Evolutionary conservation across 2,329 filamentous ascomycete species (phyloP).

Genomic region (Cadophora sp.): DNA sequence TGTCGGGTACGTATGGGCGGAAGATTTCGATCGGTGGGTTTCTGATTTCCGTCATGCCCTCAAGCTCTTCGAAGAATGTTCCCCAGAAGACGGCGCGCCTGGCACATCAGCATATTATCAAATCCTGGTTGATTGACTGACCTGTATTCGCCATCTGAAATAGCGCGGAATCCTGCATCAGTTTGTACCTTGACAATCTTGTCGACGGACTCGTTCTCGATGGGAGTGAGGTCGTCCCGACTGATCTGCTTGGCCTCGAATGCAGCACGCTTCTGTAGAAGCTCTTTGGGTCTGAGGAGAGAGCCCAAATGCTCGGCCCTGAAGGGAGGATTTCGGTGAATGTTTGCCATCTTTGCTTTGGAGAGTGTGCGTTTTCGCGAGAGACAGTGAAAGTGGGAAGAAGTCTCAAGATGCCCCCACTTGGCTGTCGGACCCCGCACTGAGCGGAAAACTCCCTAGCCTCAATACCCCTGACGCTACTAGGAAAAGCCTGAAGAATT

Average conservation of each 20-base stretch:
- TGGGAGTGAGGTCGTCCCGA: conserved; percentile 50
- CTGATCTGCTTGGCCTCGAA: conserved; percentile 57
- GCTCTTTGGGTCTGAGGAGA: conserved; percentile 63
- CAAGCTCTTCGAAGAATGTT: conserved; percentile 39
- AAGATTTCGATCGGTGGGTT: conserved; percentile 48
- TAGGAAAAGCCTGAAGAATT: not conserved
- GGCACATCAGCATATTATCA: not conserved
- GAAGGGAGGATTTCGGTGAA: conserved; percentile 53
- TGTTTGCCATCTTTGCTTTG: conserved; percentile 4
- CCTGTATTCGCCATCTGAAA: conserved; percentile 65
- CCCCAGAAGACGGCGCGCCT: conserved; percentile 42
- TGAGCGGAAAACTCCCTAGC: not conserved
- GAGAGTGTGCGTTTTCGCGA: not conserved
- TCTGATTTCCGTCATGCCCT: conserved; percentile 40
- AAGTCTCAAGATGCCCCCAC: not conserved
- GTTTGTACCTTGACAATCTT: conserved; percentile 65
- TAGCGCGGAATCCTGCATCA: conserved; percentile 59
- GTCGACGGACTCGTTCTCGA: conserved; percentile 64
- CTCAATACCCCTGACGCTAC: not conserved
- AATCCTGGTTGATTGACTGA: conserved; percentile 17
- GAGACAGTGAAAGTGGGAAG: not conserved
- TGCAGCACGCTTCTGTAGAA: conserved; percentile 61
- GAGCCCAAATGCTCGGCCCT: conserved; percentile 70
- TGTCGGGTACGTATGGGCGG: conserved; percentile 49
- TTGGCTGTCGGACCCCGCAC: not conserved